These are phyloP conservation scores for Didymosphaeria variabile DNA, from an alignment of 2,329 filamentous ascomycete genomes.

Conservation along the genomic window DNA sequence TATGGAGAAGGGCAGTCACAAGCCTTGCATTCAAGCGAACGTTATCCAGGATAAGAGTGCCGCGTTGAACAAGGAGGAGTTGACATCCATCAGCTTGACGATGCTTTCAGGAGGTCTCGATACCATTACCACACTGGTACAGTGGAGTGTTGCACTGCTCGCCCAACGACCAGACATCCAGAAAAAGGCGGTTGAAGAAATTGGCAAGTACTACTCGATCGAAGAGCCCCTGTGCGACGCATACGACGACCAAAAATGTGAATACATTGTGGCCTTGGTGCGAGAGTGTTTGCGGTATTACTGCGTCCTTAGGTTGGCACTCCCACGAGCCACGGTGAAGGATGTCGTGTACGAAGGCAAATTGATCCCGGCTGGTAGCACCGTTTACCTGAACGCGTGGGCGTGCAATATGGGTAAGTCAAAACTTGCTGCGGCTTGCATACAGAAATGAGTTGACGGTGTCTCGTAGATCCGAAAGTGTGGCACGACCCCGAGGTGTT, in stretches of 20 bases:
- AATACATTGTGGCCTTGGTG: constrained; percentile 70
- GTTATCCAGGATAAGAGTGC: constrained; percentile 71
- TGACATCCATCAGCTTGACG: constrained; percentile 72
- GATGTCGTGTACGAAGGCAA: constrained; percentile 67
- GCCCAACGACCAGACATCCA: constrained; percentile 70
- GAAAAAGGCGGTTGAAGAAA: constrained; percentile 66
- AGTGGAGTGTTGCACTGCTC: constrained; percentile 70
- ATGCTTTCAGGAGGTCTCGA: constrained; percentile 75
- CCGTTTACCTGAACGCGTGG: constrained; percentile 73
- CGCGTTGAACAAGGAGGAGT: constrained; percentile 68
- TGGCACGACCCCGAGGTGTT: constrained; percentile 68
- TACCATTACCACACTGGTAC: constrained; percentile 71
- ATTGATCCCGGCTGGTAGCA: constrained; percentile 68
- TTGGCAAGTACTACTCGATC: constrained; percentile 62
- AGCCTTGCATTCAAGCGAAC: constrained; percentile 73
- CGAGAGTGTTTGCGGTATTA: constrained; percentile 70
- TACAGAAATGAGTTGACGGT: constrained; percentile 11
- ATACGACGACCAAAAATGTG: constrained; percentile 70
- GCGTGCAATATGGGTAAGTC: constrained; percentile 72
- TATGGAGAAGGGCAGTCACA: constrained; percentile 68
- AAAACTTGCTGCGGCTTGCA: neutral
- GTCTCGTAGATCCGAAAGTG: constrained; percentile 58
- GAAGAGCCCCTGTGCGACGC: constrained; percentile 67
- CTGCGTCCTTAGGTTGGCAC: constrained; percentile 69
- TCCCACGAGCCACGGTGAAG: constrained; percentile 69